Percentiles rank a stretch among this genome's conserved stretches.
Evolutionary conservation across 176 grass and related monocot genomes (phyloP).

Genomic region (Hordeum marinum): DNA sequence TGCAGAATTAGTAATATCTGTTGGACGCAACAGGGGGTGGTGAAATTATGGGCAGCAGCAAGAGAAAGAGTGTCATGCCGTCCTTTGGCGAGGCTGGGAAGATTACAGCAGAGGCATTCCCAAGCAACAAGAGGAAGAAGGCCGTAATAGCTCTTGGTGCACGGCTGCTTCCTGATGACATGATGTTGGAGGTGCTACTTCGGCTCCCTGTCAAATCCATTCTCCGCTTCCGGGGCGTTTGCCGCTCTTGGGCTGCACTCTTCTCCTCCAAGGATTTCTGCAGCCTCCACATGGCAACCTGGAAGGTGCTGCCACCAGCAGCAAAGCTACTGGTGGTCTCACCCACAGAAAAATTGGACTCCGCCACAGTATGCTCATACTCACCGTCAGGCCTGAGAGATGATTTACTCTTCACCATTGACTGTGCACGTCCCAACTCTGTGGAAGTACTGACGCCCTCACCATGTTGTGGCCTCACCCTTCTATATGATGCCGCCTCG

Average conservation of each 20-base stretch:
- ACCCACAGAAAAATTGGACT: neutral
- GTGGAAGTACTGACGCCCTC: neutral
- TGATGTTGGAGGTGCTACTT: constrained; percentile 7
- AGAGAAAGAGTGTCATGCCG: neutral
- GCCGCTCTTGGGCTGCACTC: neutral
- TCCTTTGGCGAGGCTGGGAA: neutral
- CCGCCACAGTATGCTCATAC: neutral
- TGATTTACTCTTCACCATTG: constrained; percentile 1
- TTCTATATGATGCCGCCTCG: neutral
- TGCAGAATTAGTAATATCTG: neutral
- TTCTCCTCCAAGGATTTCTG: neutral
- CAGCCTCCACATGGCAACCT: neutral
- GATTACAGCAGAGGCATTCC: neutral
- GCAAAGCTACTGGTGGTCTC: neutral
- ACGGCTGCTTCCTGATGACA: neutral
- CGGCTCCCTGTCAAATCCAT: neutral
- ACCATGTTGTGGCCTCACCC: neutral
- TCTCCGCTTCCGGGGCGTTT: neutral
- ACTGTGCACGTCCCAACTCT: neutral
- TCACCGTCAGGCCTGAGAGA: neutral
- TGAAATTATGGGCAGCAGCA: neutral
- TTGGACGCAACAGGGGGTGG: neutral
- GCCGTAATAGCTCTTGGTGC: neutral
- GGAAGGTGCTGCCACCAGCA: neutral
- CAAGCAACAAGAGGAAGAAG: neutral